Evolutionary conservation across 73 alveolate species (phyloP).

Genomic region (Chromera velia): DNA sequence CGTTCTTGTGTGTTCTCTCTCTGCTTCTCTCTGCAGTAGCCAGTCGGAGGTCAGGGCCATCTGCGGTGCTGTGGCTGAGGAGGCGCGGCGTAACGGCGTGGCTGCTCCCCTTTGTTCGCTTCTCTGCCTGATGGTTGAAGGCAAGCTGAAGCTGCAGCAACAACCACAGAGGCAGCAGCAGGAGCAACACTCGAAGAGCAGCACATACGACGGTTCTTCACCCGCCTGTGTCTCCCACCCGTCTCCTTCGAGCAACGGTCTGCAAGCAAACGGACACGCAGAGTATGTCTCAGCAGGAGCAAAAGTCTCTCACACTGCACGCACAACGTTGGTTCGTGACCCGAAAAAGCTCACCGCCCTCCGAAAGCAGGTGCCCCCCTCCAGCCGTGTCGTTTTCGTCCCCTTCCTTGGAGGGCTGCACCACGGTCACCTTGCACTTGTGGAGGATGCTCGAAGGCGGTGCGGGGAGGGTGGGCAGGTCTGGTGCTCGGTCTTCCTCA

Average conservation of each 20-base stretch:
- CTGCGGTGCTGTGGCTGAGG: slow-evolving; percentile 4
- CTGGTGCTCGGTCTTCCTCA: neutral
- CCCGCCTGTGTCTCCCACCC: too few relatives aligned
- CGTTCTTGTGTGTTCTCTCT: too few relatives aligned
- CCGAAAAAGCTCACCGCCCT: neutral
- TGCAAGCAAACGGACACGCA: too few relatives aligned
- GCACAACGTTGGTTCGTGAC: too few relatives aligned
- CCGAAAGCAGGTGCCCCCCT: neutral
- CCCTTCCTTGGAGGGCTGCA: neutral
- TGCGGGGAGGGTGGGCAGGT: neutral
- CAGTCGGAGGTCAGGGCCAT: slow-evolving; percentile 6
- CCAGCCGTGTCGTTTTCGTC: neutral
- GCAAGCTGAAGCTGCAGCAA: neutral
- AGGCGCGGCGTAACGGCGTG: slow-evolving; percentile 3
- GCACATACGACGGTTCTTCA: too few relatives aligned
- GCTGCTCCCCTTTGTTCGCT: neutral
- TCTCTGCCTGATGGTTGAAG: neutral
- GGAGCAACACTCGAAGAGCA: neutral
- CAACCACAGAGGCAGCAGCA: neutral
- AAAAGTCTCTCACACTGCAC: neutral
- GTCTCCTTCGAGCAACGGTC: too few relatives aligned
- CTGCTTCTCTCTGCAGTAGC: too few relatives aligned
- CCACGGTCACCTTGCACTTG: neutral
- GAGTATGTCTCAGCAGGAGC: neutral
- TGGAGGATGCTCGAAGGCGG: neutral